Evolutionary conservation across 345 rosid species (phyloP).

Genomic region (Salix brachista): DNA sequence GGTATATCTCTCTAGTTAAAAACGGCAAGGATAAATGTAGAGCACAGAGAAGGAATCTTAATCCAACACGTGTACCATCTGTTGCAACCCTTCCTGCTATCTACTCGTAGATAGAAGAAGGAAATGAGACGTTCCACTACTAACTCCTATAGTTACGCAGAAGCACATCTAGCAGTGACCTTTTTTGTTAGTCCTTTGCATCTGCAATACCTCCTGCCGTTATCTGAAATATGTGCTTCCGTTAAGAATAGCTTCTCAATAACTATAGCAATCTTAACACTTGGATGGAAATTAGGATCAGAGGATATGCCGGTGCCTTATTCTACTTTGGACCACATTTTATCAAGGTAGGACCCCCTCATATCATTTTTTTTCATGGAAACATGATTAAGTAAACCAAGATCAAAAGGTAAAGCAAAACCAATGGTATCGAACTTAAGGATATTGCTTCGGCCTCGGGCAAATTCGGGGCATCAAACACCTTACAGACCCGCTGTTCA

Average conservation of each 20-base stretch:
- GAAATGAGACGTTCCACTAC: not conserved
- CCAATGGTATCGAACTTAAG: constrained; percentile 23
- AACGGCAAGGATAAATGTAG: not conserved
- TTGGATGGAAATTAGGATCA: not conserved
- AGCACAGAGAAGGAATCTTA: not conserved
- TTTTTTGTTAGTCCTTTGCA: constrained; percentile 56
- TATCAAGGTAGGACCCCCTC: not conserved
- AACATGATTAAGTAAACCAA: not conserved
- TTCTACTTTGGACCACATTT: not conserved
- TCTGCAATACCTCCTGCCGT: constrained; percentile 84
- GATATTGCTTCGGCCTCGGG: constrained; percentile 97
- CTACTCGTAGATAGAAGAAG: not conserved
- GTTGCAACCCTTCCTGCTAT: too few relatives aligned
- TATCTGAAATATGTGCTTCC: constrained; percentile 61
- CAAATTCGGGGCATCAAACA: constrained; percentile 89
- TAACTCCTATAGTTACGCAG: not conserved
- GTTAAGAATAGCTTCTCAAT: constrained; percentile 41
- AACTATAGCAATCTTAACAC: not conserved
- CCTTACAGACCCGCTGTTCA: constrained; percentile 79
- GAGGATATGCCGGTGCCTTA: not conserved
- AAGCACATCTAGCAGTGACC: not conserved
- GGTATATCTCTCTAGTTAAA: not conserved
- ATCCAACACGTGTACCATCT: not conserved
- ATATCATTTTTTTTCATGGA: not conserved
- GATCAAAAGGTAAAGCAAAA: not conserved